Conservation (phyloP, 2,329 filamentous ascomycete species). For the Neofusicoccum laricinum region DNA sequence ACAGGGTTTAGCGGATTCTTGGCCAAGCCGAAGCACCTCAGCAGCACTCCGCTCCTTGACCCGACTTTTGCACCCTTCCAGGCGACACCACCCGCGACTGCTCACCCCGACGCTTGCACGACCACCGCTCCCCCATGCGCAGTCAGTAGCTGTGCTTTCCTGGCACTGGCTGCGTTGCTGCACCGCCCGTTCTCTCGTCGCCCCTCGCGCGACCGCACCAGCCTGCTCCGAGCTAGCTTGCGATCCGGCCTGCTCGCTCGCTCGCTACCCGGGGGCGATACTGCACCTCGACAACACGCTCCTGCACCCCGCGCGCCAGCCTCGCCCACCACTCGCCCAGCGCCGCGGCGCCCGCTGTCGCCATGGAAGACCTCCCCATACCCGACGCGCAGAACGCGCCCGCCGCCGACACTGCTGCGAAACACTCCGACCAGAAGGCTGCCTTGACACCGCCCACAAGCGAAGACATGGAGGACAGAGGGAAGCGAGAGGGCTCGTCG, state of each 20-base stretch:
- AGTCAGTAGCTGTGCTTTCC: conserved; percentile 12
- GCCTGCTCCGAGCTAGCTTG: not conserved
- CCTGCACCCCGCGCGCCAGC: not conserved
- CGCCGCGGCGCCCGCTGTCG: not conserved
- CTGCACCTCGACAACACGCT: conserved; percentile 5
- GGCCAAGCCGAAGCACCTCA: conserved; percentile 15
- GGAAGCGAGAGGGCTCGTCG: conserved; percentile 43
- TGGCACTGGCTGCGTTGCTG: conserved; percentile 11
- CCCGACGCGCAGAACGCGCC: conserved; percentile 9
- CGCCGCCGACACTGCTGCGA: conserved; percentile 4
- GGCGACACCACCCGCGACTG: conserved; percentile 5
- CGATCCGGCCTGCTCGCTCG: not conserved
- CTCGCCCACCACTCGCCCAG: not conserved
- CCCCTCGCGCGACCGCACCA: not conserved
- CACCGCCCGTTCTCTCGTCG: not conserved
- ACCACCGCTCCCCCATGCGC: not conserved
- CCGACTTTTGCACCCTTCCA: conserved; percentile 12
- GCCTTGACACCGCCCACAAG: conserved; percentile 52
- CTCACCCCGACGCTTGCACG: not conserved
- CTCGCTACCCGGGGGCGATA: conserved; percentile 2
- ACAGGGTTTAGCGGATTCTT: conserved; percentile 15
- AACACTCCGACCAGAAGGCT: conserved; percentile 38
- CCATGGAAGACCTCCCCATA: conserved; percentile 12
- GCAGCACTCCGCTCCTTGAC: conserved; percentile 17
- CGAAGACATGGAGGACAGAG: conserved; percentile 47